phyloP scores from a whole-genome alignment of 2,329 filamentous ascomycete species.

The Periconia macrospinosa region DNA sequence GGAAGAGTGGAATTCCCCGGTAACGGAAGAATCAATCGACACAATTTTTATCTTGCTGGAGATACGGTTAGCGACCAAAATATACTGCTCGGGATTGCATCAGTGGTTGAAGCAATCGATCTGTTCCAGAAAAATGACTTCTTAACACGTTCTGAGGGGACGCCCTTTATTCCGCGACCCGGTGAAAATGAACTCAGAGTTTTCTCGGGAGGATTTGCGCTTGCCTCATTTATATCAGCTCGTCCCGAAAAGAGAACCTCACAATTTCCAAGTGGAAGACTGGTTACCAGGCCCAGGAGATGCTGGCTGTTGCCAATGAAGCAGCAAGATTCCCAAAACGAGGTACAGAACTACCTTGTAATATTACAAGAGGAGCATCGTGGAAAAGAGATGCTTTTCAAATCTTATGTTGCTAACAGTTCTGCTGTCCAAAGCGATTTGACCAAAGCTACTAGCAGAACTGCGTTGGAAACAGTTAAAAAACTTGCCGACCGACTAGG shows the following conservation, averaged over 20 bases:
- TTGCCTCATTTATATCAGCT: not conserved
- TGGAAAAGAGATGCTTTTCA: not conserved
- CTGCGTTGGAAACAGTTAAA: not conserved
- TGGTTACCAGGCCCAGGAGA: constrained; percentile 2
- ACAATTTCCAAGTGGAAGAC: not conserved
- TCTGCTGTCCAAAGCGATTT: not conserved
- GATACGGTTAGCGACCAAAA: not conserved
- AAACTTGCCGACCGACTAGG: not conserved
- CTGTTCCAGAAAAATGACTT: not conserved
- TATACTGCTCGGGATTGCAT: not conserved
- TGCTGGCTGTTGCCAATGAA: constrained; percentile 14
- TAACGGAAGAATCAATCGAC: no score
- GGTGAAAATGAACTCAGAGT: not conserved
- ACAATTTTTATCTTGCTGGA: no score
- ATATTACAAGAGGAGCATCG: constrained; percentile 10
- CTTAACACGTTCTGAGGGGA: no score
- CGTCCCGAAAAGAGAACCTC: not conserved
- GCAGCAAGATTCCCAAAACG: not conserved
- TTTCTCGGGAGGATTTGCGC: constrained; percentile 12
- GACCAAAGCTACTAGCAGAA: not conserved
- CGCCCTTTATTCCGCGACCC: not conserved
- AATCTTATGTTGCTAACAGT: constrained; percentile 10
- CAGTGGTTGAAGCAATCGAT: constrained; percentile 10
- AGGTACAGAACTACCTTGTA: constrained; percentile 5
- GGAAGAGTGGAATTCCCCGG: no score